phyloP scores from a whole-genome alignment of 2,329 filamentous ascomycete genomes.

The Drechslerella stenobrocha region DNA sequence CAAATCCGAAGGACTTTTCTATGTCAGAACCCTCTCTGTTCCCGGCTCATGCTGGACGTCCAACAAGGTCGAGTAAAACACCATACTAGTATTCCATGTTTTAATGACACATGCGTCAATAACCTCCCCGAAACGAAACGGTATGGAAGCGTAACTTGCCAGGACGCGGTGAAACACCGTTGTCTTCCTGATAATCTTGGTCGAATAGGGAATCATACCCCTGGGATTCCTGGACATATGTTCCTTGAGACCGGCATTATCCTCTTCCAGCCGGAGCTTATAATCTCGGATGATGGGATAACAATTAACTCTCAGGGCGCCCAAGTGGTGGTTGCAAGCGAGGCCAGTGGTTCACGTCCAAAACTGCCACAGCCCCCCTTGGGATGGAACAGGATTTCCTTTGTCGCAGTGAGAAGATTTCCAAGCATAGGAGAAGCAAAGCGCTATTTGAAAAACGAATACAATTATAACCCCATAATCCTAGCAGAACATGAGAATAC shows the following conservation, averaged over 20 bases:
- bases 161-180: neutral
- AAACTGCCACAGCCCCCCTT: slow-evolving; percentile 24
- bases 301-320: slow-evolving; percentile 7
- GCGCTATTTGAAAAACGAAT: neutral
- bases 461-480: slow-evolving; percentile 30
- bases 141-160: slow-evolving; percentile 13
- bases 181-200: slow-evolving; percentile 14
- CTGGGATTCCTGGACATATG: slow-evolving; percentile 28
- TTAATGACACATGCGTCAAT: slow-evolving; percentile 7
- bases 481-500: slow-evolving; percentile 2
- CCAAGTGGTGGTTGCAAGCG: neutral
- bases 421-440: neutral
- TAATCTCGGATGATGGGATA: slow-evolving; percentile 1
- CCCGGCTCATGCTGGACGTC: neutral
- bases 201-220: slow-evolving; percentile 2
- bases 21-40: slow-evolving; percentile 35
- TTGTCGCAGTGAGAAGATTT: slow-evolving; percentile 18
- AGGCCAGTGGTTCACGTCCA: neutral
- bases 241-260: slow-evolving; percentile 30
- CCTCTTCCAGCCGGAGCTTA: slow-evolving; percentile 29
- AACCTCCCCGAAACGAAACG: slow-evolving; percentile 13
- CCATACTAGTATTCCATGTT: slow-evolving; percentile 16
- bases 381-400: slow-evolving; percentile 21
- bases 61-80: slow-evolving; percentile 1
- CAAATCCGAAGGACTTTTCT: slow-evolving; percentile 10